Evolutionary conservation across 805 yeast genomes (phyloP).

Genomic region (Saccharomycopsis sp.): DNA sequence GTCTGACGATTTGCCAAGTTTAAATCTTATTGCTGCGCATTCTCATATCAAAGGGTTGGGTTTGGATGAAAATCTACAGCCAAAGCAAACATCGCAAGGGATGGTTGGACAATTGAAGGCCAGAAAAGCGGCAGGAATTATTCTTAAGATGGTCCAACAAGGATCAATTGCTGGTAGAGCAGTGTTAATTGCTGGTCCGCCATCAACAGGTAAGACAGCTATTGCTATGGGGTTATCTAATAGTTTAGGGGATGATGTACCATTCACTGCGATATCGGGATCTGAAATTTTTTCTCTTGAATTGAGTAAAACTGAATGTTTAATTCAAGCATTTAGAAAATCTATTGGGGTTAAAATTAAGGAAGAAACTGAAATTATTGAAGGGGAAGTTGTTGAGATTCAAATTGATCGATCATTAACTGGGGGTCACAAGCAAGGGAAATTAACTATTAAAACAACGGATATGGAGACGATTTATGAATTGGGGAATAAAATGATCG

Average conservation of each 20-base stretch:
- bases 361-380: constrained; percentile 95
- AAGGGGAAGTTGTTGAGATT: constrained; percentile 97
- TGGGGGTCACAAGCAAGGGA: constrained; percentile 98
- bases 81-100: constrained; percentile 78
- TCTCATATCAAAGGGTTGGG: constrained; percentile 96
- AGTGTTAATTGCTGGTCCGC: constrained; percentile 93
- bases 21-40: constrained; percentile 91
- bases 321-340: constrained; percentile 93
- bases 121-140: constrained; percentile 91
- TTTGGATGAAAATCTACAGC: constrained; percentile 84
- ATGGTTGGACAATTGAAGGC: constrained; percentile 97
- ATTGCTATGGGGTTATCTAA: constrained; percentile 90
- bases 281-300: constrained; percentile 90
- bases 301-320: constrained; percentile 89
- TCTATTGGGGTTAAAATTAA: constrained; percentile 92
- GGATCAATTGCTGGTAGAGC: constrained; percentile 97
- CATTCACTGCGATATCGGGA: constrained; percentile 93
- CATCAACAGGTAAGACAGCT: constrained; percentile 98
- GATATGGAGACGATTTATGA: constrained; percentile 99
- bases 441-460: constrained; percentile 92
- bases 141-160: constrained; percentile 86
- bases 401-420: constrained; percentile 89
- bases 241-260: constrained; percentile 63
- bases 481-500: constrained; percentile 89
- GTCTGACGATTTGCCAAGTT: constrained; percentile 47